These are phyloP conservation scores for Dictyostelium intermedium DNA, from an alignment of 78 protist species.

Conservation along the genomic window DNA sequence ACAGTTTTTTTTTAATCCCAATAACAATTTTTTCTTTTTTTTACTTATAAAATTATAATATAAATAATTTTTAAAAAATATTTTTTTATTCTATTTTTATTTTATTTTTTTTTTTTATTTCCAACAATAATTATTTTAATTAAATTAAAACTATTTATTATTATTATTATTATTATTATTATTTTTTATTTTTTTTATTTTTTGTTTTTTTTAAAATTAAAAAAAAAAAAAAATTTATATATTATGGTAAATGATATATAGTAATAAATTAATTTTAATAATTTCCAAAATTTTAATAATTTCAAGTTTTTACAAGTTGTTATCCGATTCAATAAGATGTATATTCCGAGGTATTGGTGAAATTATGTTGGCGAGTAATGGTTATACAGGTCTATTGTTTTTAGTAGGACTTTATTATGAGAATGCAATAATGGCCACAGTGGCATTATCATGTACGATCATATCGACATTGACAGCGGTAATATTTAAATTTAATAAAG, in stretches of 20 bases:
- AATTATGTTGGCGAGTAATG: conserved; percentile 30
- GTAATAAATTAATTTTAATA: background rate
- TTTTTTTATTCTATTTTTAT: too few species aligned
- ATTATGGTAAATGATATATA: background rate
- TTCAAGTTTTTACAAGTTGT: background rate
- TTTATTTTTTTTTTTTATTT: too few species aligned
- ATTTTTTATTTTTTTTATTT: too few species aligned
- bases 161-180: too few species aligned
- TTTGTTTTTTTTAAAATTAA: too few species aligned
- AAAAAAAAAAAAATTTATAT: background rate
- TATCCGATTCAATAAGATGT: background rate
- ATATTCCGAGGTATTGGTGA: conserved; percentile 48
- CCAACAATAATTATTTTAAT: too few species aligned
- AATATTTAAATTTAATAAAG: background rate
- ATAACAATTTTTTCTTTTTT: too few species aligned
- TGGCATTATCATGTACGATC: background rate
- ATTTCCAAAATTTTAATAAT: background rate
- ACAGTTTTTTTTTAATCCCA: too few species aligned
- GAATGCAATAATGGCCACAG: conserved; percentile 2
- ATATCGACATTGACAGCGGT: conserved; percentile 6
- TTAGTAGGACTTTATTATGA: conserved; percentile 10
- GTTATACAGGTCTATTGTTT: conserved; percentile 30
- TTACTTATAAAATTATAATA: too few species aligned
- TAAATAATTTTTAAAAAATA: too few species aligned
- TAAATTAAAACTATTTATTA: too few species aligned